These are phyloP conservation scores for Hypholoma sublateritium DNA, from an alignment of 768 basidiomycete species.

Conservation along the genomic window DNA sequence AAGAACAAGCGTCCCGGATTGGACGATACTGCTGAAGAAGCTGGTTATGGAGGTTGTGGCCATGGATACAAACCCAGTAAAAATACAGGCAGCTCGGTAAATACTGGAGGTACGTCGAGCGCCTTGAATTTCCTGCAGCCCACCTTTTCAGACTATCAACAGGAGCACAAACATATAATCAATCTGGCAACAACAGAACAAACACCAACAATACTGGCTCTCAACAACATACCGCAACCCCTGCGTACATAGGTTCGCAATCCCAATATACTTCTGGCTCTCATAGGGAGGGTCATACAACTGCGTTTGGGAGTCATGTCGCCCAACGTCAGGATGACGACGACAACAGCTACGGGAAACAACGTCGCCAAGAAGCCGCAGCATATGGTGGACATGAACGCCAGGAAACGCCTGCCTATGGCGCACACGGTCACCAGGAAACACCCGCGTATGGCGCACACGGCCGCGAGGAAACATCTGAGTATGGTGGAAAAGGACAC, in stretches of 20 bases:
- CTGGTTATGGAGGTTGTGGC: slow-evolving; percentile 36
- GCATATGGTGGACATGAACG: neutral
- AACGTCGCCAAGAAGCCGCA: neutral
- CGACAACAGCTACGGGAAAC: neutral
- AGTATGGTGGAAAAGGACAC: no score
- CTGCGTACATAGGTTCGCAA: neutral
- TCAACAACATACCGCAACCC: neutral
- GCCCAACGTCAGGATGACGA: slow-evolving; percentile 12
- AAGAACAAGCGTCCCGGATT: slow-evolving; percentile 58
- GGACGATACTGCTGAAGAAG: slow-evolving; percentile 39
- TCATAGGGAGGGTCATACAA: neutral
- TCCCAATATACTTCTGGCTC: neutral
- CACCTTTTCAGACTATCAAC: neutral
- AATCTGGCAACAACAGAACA: neutral
- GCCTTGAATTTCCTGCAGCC: neutral
- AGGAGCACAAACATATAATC: neutral
- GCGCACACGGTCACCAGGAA: slow-evolving; percentile 4
- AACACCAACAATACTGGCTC: neutral
- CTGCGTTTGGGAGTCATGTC: slow-evolving; percentile 1
- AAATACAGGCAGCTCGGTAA: neutral
- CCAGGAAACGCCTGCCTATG: neutral
- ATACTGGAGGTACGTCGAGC: neutral
- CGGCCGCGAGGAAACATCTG: no score
- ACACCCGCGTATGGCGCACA: neutral
- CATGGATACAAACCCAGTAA: slow-evolving; percentile 20